A percentile compares a stretch with the other conserved stretches of the same genome.
These are phyloP conservation scores for Suhomyces maxii DNA, from an alignment of 1,139 yeast genomes.

Conservation along the genomic window DNA sequence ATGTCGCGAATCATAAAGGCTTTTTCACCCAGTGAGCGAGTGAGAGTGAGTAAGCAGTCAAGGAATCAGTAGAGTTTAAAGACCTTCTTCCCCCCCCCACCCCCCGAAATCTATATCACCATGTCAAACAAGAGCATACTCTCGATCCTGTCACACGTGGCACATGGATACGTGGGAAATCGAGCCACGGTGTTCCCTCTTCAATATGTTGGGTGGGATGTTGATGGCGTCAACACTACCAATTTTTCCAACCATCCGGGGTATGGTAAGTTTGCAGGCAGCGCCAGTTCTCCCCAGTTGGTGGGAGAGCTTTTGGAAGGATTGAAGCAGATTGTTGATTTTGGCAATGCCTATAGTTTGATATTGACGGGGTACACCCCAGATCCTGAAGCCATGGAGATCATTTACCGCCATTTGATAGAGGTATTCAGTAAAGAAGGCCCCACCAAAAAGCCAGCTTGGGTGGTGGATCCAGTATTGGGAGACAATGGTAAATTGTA, in stretches of 20 bases:
- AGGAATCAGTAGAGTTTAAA: background rate
- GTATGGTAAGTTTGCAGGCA: conserved; percentile 51
- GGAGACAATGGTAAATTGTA: conserved; percentile 43
- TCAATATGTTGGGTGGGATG: conserved; percentile 81
- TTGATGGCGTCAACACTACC: conserved; percentile 76
- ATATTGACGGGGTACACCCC: conserved; percentile 76
- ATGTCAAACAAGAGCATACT: conserved; percentile 15
- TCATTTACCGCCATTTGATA: conserved; percentile 44
- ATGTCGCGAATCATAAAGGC: background rate
- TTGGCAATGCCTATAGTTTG: conserved; percentile 50
- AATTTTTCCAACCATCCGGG: conserved; percentile 84
- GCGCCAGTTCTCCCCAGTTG: conserved; percentile 18
- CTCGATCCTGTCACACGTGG: conserved; percentile 75
- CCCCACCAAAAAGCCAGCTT: conserved; percentile 17
- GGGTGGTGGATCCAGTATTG: conserved; percentile 43
- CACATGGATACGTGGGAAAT: conserved; percentile 55
- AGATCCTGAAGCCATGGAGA: conserved; percentile 50
- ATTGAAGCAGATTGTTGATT: conserved; percentile 22
- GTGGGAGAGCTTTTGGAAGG: conserved; percentile 26
- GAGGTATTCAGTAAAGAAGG: conserved; percentile 19
- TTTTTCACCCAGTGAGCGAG: background rate
- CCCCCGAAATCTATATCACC: background rate
- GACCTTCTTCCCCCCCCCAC: no score
- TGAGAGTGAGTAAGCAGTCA: background rate
- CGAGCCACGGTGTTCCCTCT: conserved; percentile 62